Conservation (phyloP, 75 land plant genomes). For the Selaginella tamariscina region DNA sequence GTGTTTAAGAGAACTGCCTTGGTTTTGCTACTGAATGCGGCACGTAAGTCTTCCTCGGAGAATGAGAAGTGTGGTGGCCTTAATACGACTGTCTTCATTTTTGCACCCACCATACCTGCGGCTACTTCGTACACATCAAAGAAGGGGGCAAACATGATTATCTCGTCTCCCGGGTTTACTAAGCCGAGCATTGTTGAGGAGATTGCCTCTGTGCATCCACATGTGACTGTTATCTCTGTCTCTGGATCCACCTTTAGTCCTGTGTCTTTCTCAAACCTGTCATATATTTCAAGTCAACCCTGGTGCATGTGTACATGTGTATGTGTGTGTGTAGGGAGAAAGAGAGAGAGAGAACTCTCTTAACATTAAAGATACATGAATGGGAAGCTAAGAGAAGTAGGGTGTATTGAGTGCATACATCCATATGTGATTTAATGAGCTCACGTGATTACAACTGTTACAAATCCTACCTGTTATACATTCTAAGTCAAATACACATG, state of each 20-base stretch:
- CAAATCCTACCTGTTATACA: too few relatives aligned
- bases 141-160: conserved; percentile 84
- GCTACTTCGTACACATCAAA: conserved; percentile 93
- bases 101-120: conserved; percentile 82
- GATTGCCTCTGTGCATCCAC: conserved; percentile 98
- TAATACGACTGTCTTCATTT: conserved; percentile 51
- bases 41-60: conserved; percentile 69
- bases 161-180: conserved; percentile 91
- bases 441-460: too few relatives aligned
- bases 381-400: too few relatives aligned
- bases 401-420: too few relatives aligned
- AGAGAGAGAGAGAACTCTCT: too few relatives aligned
- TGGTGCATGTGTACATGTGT: too few relatives aligned
- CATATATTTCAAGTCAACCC: too few relatives aligned
- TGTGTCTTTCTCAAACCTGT: conserved; percentile 70
- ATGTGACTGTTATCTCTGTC: conserved; percentile 87
- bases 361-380: too few relatives aligned
- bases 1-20: conserved; percentile 87
- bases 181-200: conserved; percentile 87
- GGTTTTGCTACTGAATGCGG: conserved; percentile 53
- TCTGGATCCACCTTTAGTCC: conserved; percentile 81
- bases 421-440: too few relatives aligned
- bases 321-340: too few relatives aligned
- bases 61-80: conserved; percentile 84
- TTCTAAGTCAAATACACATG: too few relatives aligned